Evolutionary conservation across 2,329 filamentous ascomycete species (phyloP).

Genomic region (Pochonia chlamydosporia): DNA sequence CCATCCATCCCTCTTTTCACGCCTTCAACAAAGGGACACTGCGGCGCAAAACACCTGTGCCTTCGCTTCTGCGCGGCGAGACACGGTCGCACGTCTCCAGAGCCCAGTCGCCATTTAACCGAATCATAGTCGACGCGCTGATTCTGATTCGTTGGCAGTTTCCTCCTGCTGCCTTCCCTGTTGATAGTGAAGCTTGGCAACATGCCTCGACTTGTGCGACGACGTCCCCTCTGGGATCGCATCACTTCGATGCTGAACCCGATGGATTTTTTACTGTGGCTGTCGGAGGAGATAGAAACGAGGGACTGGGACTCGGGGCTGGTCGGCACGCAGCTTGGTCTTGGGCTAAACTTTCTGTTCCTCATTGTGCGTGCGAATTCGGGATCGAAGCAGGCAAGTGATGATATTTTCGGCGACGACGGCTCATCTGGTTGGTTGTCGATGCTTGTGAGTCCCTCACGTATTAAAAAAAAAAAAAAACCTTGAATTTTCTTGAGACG

Average conservation of each 20-base stretch:
- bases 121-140: background rate
- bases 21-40: background rate
- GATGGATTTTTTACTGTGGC: constrained; percentile 82
- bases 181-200: no score
- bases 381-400: constrained; percentile 44
- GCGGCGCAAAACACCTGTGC: constrained; percentile 3
- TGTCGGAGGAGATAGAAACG: constrained; percentile 88
- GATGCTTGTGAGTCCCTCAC: constrained; percentile 39
- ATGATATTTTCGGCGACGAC: constrained; percentile 82
- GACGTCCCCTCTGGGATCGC: constrained; percentile 72
- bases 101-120: background rate
- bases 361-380: constrained; percentile 78
- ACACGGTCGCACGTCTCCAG: background rate
- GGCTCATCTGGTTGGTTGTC: constrained; percentile 59
- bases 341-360: constrained; percentile 73
- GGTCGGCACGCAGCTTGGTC: constrained; percentile 69
- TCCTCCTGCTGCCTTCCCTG: background rate
- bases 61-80: background rate
- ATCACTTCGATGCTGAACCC: constrained; percentile 77
- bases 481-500: background rate
- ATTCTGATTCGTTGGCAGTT: background rate
- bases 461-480: background rate
- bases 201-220: constrained; percentile 75
- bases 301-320: constrained; percentile 83
- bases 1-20: background rate